Percentiles rank a stretch among this genome's conserved stretches.
These are phyloP conservation scores for Mangifera indica DNA, from an alignment of 345 rosid genomes.

Conservation along the genomic window DNA sequence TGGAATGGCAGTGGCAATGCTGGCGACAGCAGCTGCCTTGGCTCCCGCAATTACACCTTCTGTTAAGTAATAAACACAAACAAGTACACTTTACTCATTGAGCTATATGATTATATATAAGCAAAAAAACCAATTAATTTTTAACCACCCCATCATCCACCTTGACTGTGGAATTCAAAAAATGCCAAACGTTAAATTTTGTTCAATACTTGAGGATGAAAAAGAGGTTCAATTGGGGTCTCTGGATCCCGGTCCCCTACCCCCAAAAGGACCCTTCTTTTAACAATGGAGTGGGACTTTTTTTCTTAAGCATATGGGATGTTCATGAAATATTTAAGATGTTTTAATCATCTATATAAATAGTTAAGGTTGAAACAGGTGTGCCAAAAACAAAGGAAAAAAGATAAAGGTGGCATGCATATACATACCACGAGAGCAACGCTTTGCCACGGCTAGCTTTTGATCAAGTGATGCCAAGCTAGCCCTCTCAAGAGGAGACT, in stretches of 20 bases:
- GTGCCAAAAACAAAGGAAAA: neutral
- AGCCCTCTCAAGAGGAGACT: slow-evolving; percentile 42
- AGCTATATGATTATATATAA: neutral
- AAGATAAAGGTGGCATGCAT: neutral
- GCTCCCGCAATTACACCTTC: slow-evolving; percentile 90
- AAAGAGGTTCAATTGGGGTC: neutral
- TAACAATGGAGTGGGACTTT: too few species aligned
- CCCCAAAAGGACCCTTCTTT: neutral
- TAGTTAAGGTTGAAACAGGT: neutral
- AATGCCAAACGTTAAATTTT: neutral
- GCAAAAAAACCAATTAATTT: neutral
- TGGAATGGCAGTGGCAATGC: slow-evolving; percentile 72
- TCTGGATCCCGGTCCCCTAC: slow-evolving; percentile 1
- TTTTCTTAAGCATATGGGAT: slow-evolving; percentile 5
- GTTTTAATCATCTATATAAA: neutral
- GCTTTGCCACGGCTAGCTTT: slow-evolving; percentile 59
- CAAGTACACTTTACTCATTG: neutral
- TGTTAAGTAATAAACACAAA: slow-evolving; percentile 28
- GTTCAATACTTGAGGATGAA: neutral
- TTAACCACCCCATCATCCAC: neutral
- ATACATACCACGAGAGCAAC: slow-evolving; percentile 50
- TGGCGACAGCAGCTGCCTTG: slow-evolving; percentile 75
- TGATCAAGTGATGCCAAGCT: slow-evolving; percentile 55
- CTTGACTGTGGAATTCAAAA: neutral
- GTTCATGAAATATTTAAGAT: slow-evolving; percentile 7